Percentiles rank a stretch among this genome's conserved stretches.
These are phyloP conservation scores for Colletotrichum sp. DNA, from an alignment of 2,329 filamentous ascomycete species.

Conservation along the genomic window DNA sequence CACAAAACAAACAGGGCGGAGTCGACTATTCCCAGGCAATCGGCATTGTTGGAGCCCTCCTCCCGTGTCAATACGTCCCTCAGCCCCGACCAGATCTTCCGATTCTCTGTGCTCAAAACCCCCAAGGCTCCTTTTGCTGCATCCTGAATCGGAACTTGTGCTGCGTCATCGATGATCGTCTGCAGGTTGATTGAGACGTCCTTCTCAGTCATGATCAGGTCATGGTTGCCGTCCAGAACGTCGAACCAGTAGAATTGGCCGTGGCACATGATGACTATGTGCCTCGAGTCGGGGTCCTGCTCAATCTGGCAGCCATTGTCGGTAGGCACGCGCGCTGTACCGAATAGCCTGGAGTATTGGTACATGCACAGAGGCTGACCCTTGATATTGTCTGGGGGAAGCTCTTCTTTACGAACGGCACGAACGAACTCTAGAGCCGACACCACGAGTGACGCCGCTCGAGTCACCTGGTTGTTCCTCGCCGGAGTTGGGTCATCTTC, in stretches of 20 bases:
- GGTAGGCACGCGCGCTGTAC: conserved; percentile 91
- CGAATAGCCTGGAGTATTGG: conserved; percentile 94
- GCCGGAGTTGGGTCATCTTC: conserved; percentile 98
- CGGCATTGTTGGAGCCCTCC: conserved; percentile 89
- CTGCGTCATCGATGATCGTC: conserved; percentile 89
- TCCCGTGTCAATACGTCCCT: conserved; percentile 88
- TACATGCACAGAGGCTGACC: conserved; percentile 95
- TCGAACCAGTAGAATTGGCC: conserved; percentile 99
- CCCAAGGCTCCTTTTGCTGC: conserved; percentile 94
- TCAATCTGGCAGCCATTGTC: conserved; percentile 95
- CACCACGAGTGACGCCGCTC: conserved; percentile 88
- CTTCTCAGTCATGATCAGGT: conserved; percentile 96
- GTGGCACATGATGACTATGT: conserved; percentile 90
- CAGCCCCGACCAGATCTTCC: conserved; percentile 93
- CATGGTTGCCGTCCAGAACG: conserved; percentile 90
- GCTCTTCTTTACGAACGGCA: conserved; percentile 89
- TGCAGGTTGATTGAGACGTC: conserved; percentile 91
- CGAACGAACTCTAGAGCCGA: conserved; percentile 92
- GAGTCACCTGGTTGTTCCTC: conserved; percentile 93
- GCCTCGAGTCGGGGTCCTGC: conserved; percentile 90
- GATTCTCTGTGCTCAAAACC: conserved; percentile 93
- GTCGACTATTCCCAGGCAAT: conserved; percentile 95
- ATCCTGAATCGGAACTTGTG: conserved; percentile 87
- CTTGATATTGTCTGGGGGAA: conserved; percentile 85
- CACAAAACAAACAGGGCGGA: conserved; percentile 92